A percentile compares a stretch with the other conserved stretches of the same genome.
Conservation (phyloP, 2,329 filamentous ascomycete species). For the Eutypella sp. region DNA sequence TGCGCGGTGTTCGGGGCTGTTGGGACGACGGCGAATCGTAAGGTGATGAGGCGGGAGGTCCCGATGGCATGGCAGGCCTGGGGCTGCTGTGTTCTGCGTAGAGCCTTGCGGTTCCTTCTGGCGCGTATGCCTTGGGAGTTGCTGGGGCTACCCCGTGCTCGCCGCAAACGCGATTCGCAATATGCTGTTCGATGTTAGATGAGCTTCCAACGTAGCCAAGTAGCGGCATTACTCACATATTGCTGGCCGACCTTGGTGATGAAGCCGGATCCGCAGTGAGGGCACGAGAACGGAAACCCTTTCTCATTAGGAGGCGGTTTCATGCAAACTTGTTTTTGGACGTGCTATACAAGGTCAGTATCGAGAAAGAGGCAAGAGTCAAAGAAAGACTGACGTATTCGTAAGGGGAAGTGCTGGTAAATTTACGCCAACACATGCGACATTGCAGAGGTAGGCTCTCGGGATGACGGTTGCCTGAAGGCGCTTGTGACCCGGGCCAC, state of each 20-base stretch:
- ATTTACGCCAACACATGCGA: slow-evolving; percentile 24
- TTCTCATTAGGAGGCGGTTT: slow-evolving; percentile 14
- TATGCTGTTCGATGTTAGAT: slow-evolving; percentile 29
- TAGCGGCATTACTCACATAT: slow-evolving; percentile 30
- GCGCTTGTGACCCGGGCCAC: background rate
- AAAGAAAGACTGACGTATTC: slow-evolving; percentile 24
- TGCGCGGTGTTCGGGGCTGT: background rate
- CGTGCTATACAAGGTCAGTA: slow-evolving; percentile 26
- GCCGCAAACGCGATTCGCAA: slow-evolving; percentile 42
- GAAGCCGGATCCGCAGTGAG: slow-evolving; percentile 43
- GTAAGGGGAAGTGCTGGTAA: slow-evolving; percentile 17
- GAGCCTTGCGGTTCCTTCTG: slow-evolving; percentile 8
- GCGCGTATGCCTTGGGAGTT: slow-evolving; percentile 11
- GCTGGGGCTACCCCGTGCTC: slow-evolving; percentile 24
- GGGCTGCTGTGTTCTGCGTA: slow-evolving; percentile 10
- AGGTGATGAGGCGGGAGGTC: slow-evolving; percentile 5
- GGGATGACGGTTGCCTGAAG: slow-evolving; percentile 1
- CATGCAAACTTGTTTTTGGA: slow-evolving; percentile 30
- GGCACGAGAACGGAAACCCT: slow-evolving; percentile 35
- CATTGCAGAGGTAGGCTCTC: slow-evolving; percentile 24
- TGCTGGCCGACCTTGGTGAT: slow-evolving; percentile 33
- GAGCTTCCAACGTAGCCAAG: background rate
- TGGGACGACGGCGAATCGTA: slow-evolving; percentile 7
- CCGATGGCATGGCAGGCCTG: background rate
- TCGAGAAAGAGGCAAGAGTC: background rate